These are phyloP conservation scores for Auricularia auricula-judae DNA, from an alignment of 768 basidiomycete species.

Conservation along the genomic window DNA sequence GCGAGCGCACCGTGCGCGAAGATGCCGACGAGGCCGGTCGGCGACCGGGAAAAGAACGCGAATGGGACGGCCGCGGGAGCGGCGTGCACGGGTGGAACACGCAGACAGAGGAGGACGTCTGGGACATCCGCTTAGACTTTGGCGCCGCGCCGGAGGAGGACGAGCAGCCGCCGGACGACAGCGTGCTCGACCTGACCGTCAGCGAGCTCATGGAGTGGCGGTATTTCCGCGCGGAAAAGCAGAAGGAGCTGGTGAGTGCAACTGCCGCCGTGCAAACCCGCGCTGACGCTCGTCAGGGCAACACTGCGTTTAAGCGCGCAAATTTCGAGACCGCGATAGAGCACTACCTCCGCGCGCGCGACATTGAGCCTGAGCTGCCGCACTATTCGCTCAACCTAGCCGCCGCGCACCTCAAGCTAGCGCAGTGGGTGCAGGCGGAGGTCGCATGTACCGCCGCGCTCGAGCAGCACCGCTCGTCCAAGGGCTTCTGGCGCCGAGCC, in stretches of 20 bases:
- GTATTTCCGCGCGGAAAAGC: constrained; percentile 55
- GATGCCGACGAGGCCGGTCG: constrained; percentile 54
- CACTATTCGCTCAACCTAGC: constrained; percentile 71
- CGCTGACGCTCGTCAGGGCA: constrained; percentile 35
- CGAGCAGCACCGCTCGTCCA: constrained; percentile 52
- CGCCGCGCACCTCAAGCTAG: constrained; percentile 59
- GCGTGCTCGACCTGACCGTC: constrained; percentile 48
- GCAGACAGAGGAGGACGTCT: constrained; percentile 64
- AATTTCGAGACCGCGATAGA: constrained; percentile 44
- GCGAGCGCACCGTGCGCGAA: constrained; percentile 59
- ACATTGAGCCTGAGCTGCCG: constrained; percentile 61
- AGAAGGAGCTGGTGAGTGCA: constrained; percentile 51
- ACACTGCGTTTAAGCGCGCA: constrained; percentile 53
- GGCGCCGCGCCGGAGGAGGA: constrained; percentile 17
- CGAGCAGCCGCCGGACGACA: constrained; percentile 17
- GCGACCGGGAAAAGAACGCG: constrained; percentile 53
- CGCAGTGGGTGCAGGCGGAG: constrained; percentile 67
- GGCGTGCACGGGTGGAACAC: constrained; percentile 68
- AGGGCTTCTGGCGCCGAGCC: constrained; percentile 61
- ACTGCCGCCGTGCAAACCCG: background rate
- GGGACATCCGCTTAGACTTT: constrained; percentile 63
- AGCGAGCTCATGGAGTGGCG: constrained; percentile 67
- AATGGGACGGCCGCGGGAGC: constrained; percentile 66
- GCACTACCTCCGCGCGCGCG: constrained; percentile 48
- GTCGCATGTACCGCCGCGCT: constrained; percentile 57